Evolutionary conservation across 345 rosid species (phyloP), one percentile per base, ranked within the genome.

Genomic region (Mallotus nudiflorus): DNA sequence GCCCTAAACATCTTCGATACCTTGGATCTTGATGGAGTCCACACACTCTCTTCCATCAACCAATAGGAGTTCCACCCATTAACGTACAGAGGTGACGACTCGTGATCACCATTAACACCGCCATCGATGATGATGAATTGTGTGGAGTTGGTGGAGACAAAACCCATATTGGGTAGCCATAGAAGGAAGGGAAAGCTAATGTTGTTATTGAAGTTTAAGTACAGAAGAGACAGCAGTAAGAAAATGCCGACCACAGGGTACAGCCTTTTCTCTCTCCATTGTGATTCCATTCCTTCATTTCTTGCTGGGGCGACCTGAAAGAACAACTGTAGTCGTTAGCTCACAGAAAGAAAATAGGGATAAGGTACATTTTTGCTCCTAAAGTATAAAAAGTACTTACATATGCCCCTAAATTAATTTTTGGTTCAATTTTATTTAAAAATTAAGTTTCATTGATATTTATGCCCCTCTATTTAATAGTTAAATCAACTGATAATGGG

Each of bases 41-140:
- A 67, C 45, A 70, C 66, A 60, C 78, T 79, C 63, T 64, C 81
- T 69, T 78, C 71, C 83, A 82, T 70, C 68, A 76, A 12, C 83
- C 83, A 79, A 45, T 82, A 82, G 29, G 85, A 79, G 20, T 82
- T 82, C 82, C 81, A 82, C 18, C 85, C 83, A 45, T 67, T 82
- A 31, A 79, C 58, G 53, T 82, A 79, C 11, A 81, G 22, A 24
- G 64, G 11, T 18, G 74, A 67, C 20, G 28, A 14, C 9, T 29
- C 48, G 13, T 33, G 3, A 33, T 33, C 37, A 33, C 37, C 37
- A 33, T 33, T 2, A 33, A 2, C 71, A 9, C 51, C 29, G 9
- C 62, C 77, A 50, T 68, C 13, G 73, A 40, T 40, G 66, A 72
- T 48, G 73, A 78, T 37, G 73, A 81, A 81, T n/a, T 66, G 80